Evolutionary conservation across 2,329 filamentous ascomycete genomes (phyloP).

Genomic region (Fusarium tjaetaba): DNA sequence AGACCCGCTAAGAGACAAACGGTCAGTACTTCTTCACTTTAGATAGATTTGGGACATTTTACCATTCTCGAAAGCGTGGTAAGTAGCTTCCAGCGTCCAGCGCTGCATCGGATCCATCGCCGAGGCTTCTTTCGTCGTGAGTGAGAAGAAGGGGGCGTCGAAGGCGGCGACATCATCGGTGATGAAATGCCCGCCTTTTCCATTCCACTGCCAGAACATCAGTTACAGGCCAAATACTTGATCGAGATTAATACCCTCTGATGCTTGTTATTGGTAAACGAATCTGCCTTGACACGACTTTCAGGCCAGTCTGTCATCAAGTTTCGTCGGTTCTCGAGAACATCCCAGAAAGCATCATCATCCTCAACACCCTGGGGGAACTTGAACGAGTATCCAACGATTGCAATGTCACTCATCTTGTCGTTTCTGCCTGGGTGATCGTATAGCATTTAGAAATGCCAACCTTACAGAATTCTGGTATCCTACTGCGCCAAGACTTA

Average conservation of each 20-base stretch:
- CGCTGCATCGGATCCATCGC: conserved; percentile 52
- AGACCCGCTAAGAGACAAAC: conserved; percentile 42
- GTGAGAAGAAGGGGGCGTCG: conserved; percentile 53
- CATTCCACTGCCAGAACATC: no score
- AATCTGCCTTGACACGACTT: not conserved
- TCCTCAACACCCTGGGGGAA: conserved; percentile 49
- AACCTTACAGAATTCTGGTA: no score
- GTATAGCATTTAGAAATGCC: not conserved
- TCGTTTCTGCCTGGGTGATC: not conserved
- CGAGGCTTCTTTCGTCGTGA: conserved; percentile 8
- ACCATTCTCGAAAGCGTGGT: conserved; percentile 49
- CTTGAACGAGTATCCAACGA: conserved; percentile 52
- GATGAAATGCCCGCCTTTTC: conserved; percentile 6
- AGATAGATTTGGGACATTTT: not conserved
- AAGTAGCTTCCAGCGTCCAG: conserved; percentile 48
- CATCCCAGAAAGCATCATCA: conserved; percentile 48
- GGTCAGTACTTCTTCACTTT: not conserved
- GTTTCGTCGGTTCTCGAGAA: conserved; percentile 36
- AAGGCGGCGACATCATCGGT: conserved; percentile 48
- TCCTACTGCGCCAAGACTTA: no score
- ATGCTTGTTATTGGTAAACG: not conserved
- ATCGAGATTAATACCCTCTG: no score
- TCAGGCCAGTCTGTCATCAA: not conserved
- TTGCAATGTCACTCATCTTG: conserved; percentile 36
- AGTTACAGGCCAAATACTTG: no score